Conservation (phyloP, 2,329 filamentous ascomycete genomes). For the Pseudogymnoascus sp. region DNA sequence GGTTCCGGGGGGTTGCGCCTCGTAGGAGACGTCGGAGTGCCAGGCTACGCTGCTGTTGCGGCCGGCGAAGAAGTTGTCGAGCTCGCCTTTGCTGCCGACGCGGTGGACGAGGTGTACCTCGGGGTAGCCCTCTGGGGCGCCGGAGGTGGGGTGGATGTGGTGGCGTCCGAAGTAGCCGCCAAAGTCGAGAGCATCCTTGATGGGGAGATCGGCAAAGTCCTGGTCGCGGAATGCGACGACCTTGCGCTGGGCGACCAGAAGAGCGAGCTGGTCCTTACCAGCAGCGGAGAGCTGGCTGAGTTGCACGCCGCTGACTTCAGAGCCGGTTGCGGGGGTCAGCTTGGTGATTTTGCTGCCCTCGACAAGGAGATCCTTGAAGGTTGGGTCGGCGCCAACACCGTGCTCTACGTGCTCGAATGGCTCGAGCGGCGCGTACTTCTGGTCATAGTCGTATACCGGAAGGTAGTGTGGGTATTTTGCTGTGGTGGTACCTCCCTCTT, state of each 20-base stretch:
- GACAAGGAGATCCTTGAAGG: constrained; percentile 61
- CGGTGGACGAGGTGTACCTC: constrained; percentile 76
- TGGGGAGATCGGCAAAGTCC: constrained; percentile 64
- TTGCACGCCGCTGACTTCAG: constrained; percentile 65
- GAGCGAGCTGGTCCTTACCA: constrained; percentile 70
- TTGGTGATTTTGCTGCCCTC: constrained; percentile 46
- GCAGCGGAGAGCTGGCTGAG: constrained; percentile 59
- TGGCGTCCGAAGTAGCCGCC: constrained; percentile 73
- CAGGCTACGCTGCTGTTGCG: constrained; percentile 77
- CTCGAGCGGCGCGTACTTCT: constrained; percentile 58
- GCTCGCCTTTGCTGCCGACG: constrained; percentile 55
- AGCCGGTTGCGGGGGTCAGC: constrained; percentile 66
- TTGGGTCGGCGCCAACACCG: constrained; percentile 65
- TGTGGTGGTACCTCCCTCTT: constrained; percentile 19
- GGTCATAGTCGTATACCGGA: constrained; percentile 60
- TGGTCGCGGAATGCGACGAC: constrained; percentile 73
- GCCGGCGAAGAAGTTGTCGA: constrained; percentile 55
- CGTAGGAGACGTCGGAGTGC: constrained; percentile 86
- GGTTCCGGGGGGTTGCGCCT: constrained; percentile 80
- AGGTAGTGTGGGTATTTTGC: constrained; percentile 63
- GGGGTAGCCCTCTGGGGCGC: constrained; percentile 64
- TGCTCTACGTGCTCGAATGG: constrained; percentile 69
- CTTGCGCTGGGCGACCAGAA: constrained; percentile 68
- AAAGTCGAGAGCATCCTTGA: constrained; percentile 60
- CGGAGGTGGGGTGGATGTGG: constrained; percentile 75